Evolutionary conservation across 2,329 filamentous ascomycete genomes (phyloP).

Genomic region (Penicillium sp.): DNA sequence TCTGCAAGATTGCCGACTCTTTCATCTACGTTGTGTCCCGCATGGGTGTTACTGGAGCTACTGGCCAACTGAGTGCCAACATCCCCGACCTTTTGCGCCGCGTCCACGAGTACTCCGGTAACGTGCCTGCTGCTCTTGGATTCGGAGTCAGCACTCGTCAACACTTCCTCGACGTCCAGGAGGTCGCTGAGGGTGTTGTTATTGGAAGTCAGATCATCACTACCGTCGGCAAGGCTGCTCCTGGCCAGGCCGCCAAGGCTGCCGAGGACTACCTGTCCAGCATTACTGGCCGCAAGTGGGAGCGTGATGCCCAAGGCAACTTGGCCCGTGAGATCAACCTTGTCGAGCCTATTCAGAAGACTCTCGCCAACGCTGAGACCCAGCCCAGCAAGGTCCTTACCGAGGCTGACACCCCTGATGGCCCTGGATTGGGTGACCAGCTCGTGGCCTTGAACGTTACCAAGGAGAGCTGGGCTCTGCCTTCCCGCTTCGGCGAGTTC

Average conservation of each 20-base stretch:
- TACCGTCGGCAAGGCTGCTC: conserved; percentile 67
- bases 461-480: conserved; percentile 60
- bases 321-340: conserved; percentile 68
- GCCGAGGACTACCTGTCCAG: conserved; percentile 86
- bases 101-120: conserved; percentile 89
- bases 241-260: conserved; percentile 66
- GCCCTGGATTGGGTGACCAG: conserved; percentile 74
- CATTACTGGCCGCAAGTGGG: conserved; percentile 59
- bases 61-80: conserved; percentile 75
- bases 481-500: conserved; percentile 89
- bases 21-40: conserved; percentile 99
- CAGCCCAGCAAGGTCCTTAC: conserved; percentile 65
- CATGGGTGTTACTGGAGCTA: conserved; percentile 94
- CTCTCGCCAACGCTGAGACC: conserved; percentile 52
- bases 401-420: conserved; percentile 55
- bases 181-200: conserved; percentile 88
- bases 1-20: conserved; percentile 95
- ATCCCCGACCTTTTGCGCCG: conserved; percentile 78
- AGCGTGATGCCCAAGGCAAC: conserved; percentile 45
- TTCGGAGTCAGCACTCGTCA: conserved; percentile 96
- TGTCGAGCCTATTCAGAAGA: conserved; percentile 65
- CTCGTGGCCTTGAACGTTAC: conserved; percentile 76
- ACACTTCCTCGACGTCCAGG: conserved; percentile 82
- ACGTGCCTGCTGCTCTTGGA: conserved; percentile 86
- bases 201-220: conserved; percentile 95